These are phyloP conservation scores for Ogataea sp. DNA, from an alignment of 805 yeast genomes.

Conservation along the genomic window DNA sequence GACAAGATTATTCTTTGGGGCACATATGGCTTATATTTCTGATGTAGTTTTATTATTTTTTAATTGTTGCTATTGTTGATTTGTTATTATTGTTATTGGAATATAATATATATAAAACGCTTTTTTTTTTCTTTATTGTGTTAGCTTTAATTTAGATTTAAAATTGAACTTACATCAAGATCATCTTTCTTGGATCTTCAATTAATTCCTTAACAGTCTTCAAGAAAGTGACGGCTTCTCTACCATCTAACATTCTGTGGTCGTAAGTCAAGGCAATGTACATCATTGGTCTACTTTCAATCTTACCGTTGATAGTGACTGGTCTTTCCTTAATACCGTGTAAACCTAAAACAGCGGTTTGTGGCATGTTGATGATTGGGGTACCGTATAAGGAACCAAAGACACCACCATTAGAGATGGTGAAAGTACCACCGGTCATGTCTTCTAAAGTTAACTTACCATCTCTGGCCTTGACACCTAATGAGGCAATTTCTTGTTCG, in stretches of 20 bases:
- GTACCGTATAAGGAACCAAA: conserved; percentile 97
- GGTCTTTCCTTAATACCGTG: conserved; percentile 98
- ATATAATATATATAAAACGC: background rate
- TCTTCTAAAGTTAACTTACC: conserved; percentile 95
- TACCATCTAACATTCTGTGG: conserved; percentile 96
- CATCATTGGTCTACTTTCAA: conserved; percentile 99
- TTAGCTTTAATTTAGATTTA: no score
- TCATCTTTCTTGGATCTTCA: conserved; percentile 99
- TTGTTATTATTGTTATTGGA: no score
- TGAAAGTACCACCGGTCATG: conserved; percentile 99
- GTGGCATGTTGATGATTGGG: conserved; percentile 97
- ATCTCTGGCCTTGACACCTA: conserved; percentile 93
- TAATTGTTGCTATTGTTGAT: no score
- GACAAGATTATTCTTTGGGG: no score
- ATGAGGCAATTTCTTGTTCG: conserved; percentile 72
- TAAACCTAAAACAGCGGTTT: conserved; percentile 94
- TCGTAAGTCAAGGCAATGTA: conserved; percentile 97
- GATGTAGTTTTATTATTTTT: no score
- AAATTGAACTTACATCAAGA: conserved; percentile 43
- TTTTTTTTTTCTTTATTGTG: background rate
- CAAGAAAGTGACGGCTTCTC: conserved; percentile 96
- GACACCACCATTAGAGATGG: conserved; percentile 98
- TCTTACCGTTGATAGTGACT: conserved; percentile 90
- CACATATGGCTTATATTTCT: no score
- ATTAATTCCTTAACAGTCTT: conserved; percentile 93